Evolutionary conservation across 306 rosid genomes (phyloP).

Genomic region (Cicer bijugum): DNA sequence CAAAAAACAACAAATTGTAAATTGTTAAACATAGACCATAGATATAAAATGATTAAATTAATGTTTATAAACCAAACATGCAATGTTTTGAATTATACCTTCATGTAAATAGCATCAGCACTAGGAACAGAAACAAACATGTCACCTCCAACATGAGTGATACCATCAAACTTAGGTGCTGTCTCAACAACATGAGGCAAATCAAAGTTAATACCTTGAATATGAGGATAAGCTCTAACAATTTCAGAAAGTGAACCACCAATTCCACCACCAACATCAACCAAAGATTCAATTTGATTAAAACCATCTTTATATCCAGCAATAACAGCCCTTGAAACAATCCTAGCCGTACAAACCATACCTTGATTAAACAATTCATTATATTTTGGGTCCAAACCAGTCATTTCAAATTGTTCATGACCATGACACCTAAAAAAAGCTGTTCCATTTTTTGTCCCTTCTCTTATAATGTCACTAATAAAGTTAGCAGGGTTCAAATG

Average conservation of each 20-base stretch:
- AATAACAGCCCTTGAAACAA: constrained; percentile 47
- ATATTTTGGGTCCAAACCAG: constrained; percentile 43
- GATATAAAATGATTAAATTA: too few species aligned
- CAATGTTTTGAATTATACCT: constrained; percentile 32
- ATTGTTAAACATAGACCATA: neutral
- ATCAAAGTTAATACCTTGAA: constrained; percentile 55
- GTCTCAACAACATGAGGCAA: constrained; percentile 55
- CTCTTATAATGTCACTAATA: constrained; percentile 40
- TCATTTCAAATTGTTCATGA: constrained; percentile 54
- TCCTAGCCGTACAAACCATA: constrained; percentile 51
- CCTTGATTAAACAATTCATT: constrained; percentile 54
- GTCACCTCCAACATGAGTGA: constrained; percentile 58
- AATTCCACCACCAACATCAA: constrained; percentile 57
- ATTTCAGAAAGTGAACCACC: constrained; percentile 59
- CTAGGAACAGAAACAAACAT: constrained; percentile 52
- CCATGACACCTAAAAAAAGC: constrained; percentile 56
- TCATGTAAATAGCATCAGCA: constrained; percentile 59
- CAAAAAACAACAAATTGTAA: neutral
- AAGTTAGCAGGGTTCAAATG: constrained; percentile 47
- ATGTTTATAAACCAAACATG: too few species aligned
- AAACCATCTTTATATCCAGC: constrained; percentile 52
- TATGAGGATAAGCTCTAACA: constrained; percentile 53
- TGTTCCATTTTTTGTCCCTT: constrained; percentile 51
- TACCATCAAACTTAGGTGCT: constrained; percentile 48
- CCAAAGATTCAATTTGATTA: constrained; percentile 47